phyloP scores from a whole-genome alignment of 2,329 filamentous ascomycete genomes.

The Fusarium staphyleae region DNA sequence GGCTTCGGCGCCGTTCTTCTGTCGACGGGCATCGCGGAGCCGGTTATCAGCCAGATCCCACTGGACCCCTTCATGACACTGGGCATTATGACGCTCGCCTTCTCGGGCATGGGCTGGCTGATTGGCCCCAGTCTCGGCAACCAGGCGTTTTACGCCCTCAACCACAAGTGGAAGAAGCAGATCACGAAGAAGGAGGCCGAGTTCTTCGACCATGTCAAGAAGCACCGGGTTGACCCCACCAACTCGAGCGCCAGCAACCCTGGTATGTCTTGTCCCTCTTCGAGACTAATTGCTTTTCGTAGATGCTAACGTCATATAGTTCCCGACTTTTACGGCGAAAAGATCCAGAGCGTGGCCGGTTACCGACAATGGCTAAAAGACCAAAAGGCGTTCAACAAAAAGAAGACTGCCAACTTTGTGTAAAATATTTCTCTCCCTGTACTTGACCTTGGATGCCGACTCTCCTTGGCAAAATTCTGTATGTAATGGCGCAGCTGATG shows the following conservation, averaged over 20 bases:
- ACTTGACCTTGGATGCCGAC: conserved; percentile 3
- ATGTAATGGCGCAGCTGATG: conserved; percentile 38
- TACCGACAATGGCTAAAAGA: conserved; percentile 98
- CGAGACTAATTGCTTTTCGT: neutral
- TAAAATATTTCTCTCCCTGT: conserved; percentile 44
- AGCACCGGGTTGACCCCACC: conserved; percentile 88
- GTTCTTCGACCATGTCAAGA: conserved; percentile 91
- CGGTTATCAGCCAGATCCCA: conserved; percentile 73
- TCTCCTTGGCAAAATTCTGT: conserved; percentile 18
- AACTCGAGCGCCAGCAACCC: conserved; percentile 91
- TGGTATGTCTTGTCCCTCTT: conserved; percentile 47
- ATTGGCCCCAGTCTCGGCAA: conserved; percentile 84
- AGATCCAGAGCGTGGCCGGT: conserved; percentile 90
- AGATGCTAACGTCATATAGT: conserved; percentile 57
- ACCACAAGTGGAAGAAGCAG: conserved; percentile 72
- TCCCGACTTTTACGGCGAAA: conserved; percentile 98
- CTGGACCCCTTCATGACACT: conserved; percentile 88
- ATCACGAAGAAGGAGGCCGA: conserved; percentile 91
- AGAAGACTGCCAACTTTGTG: conserved; percentile 76
- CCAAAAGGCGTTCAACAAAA: conserved; percentile 95
- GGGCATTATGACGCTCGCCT: conserved; percentile 79
- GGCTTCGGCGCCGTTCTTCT: conserved; percentile 70
- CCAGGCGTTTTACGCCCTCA: conserved; percentile 77
- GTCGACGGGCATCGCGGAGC: conserved; percentile 75
- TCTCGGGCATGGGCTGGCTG: conserved; percentile 85